Percentiles rank a stretch among this genome's conserved stretches.
phyloP scores from a whole-genome alignment of 768 basidiomycete genomes.

The Naganishia randhawae region DNA sequence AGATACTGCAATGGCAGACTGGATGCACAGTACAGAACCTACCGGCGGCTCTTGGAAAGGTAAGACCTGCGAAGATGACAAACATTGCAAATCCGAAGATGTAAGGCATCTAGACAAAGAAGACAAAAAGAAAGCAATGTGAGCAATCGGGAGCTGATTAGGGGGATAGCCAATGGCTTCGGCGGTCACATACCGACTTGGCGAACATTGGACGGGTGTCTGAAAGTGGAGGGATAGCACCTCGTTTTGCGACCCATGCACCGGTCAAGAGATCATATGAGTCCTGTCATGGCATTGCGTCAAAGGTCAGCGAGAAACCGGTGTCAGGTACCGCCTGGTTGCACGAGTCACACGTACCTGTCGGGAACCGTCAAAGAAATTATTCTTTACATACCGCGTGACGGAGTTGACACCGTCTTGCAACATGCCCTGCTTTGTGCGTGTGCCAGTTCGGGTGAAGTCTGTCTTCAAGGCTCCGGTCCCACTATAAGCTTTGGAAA shows the following conservation, averaged over 20 bases:
- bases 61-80: conserved; percentile 81
- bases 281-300: conserved; percentile 59
- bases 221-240: conserved; percentile 66
- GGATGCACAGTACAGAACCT: background rate
- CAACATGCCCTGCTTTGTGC: conserved; percentile 71
- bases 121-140: background rate
- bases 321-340: background rate
- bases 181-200: conserved; percentile 60
- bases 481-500: conserved; percentile 86
- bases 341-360: conserved; percentile 57
- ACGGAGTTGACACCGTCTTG: conserved; percentile 83
- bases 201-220: conserved; percentile 77
- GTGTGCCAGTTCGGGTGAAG: conserved; percentile 87
- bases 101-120: conserved; percentile 72
- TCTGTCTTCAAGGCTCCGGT: conserved; percentile 95
- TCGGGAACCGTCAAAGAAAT: conserved; percentile 89
- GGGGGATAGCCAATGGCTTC: too few relatives aligned
- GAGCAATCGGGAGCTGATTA: too few relatives aligned
- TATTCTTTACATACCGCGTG: conserved; percentile 88
- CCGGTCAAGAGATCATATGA: conserved; percentile 93
- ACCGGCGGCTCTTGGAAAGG: conserved; percentile 62
- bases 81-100: conserved; percentile 73
- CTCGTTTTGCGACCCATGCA: conserved; percentile 75
- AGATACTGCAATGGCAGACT: background rate
- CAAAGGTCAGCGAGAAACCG: background rate